Conservation (phyloP, 345 rosid species). For the Excoecaria cochinchinensis region DNA sequence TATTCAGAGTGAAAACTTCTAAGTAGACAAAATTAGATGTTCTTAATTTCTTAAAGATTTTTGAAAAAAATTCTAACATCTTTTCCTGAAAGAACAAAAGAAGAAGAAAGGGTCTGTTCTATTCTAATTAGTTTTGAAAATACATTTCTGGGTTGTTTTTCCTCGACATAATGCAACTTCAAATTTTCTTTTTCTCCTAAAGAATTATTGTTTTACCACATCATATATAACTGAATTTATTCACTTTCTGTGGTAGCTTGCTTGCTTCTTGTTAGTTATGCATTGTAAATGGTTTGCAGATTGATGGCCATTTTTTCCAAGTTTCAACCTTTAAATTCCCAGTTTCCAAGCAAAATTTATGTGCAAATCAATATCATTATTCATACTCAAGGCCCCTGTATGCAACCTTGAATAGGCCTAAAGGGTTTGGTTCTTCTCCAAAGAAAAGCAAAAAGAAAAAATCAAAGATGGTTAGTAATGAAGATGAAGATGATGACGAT, state of each 20-base stretch:
- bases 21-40: too few relatives aligned
- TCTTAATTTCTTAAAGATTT: too few relatives aligned
- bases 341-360: constrained; percentile 10
- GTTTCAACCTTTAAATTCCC: constrained; percentile 22
- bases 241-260: not conserved
- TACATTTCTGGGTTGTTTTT: too few relatives aligned
- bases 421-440: constrained; percentile 70
- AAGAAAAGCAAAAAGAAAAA: constrained; percentile 55
- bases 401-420: constrained; percentile 64
- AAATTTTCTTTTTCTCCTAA: too few relatives aligned
- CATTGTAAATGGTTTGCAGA: constrained; percentile 27
- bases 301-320: constrained; percentile 13
- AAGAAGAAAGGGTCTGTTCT: too few relatives aligned
- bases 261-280: not conserved
- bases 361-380: constrained; percentile 13
- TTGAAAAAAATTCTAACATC: too few relatives aligned
- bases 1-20: too few relatives aligned
- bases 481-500: constrained; percentile 26
- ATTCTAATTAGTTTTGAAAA: too few relatives aligned
- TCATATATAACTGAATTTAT: not conserved
- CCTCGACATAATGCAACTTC: too few relatives aligned
- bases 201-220: not conserved
- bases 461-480: constrained; percentile 23
- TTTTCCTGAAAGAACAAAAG: too few relatives aligned
- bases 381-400: constrained; percentile 31